phyloP scores from a whole-genome alignment of 2,329 filamentous ascomycete genomes.

The Calonectria crousiana region DNA sequence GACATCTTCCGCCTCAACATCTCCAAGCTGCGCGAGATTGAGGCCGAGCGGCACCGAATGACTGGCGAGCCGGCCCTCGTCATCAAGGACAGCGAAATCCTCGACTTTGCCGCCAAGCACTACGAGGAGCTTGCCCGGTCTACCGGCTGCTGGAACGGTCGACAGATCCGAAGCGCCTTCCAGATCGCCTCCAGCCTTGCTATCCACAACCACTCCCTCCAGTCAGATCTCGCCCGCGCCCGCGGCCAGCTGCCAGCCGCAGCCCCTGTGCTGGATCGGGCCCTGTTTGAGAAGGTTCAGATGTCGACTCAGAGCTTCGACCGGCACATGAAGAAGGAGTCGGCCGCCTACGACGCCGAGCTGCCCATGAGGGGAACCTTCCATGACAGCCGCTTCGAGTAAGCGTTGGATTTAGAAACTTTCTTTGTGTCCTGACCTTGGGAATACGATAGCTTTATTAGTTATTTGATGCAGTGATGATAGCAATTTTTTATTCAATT shows the following conservation, averaged over 20 bases:
- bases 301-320: slow-evolving; percentile 58
- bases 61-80: slow-evolving; percentile 50
- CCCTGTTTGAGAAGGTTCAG: slow-evolving; percentile 56
- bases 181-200: slow-evolving; percentile 53
- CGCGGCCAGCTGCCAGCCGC: slow-evolving; percentile 50
- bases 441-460: not conserved
- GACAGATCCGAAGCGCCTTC: slow-evolving; percentile 54
- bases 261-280: slow-evolving; percentile 52
- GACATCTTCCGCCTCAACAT: slow-evolving; percentile 58
- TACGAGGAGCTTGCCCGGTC: slow-evolving; percentile 45
- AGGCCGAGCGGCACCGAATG: slow-evolving; percentile 50
- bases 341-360: slow-evolving; percentile 48
- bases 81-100: slow-evolving; percentile 51
- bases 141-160: slow-evolving; percentile 51
- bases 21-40: slow-evolving; percentile 51
- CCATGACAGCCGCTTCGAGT: slow-evolving; percentile 18
- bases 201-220: slow-evolving; percentile 50
- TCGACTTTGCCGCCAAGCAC: slow-evolving; percentile 52
- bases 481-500: not conserved
- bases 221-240: slow-evolving; percentile 45
- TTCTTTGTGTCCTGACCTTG: not conserved
- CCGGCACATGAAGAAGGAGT: slow-evolving; percentile 55
- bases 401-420: not conserved
- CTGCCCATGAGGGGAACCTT: slow-evolving; percentile 51
- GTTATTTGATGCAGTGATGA: not conserved